Percentiles rank a stretch among this genome's conserved stretches.
Conservation (phyloP, 805 yeast genomes). For the Candida suzukii region DNA sequence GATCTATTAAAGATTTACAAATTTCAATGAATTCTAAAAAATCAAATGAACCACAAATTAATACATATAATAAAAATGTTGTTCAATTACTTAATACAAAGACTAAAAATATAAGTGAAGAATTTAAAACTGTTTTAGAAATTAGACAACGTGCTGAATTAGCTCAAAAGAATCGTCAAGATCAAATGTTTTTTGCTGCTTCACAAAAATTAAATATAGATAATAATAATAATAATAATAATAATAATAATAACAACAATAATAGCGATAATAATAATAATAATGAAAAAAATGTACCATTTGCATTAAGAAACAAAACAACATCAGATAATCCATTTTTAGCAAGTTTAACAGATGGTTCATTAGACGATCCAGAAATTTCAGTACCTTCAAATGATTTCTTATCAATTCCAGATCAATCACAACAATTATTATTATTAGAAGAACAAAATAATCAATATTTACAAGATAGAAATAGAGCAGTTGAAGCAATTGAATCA, state of each 20-base stretch:
- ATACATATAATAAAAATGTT: conserved; percentile 76
- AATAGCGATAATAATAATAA: conserved; percentile 1
- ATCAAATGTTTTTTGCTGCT: conserved; percentile 63
- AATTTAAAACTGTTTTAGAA: conserved; percentile 84
- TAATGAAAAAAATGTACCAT: conserved; percentile 12
- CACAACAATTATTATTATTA: conserved; percentile 71
- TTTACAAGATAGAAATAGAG: conserved; percentile 75
- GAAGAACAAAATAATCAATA: conserved; percentile 80
- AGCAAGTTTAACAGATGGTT: conserved; percentile 11
- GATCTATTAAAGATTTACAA: conserved; percentile 57
- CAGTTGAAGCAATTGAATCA: conserved; percentile 95
- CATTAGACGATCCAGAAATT: conserved; percentile 17
- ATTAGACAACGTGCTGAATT: conserved; percentile 79
- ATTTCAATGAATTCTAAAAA: conserved; percentile 34
- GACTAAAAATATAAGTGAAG: conserved; percentile 87
- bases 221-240: conserved; percentile 1
- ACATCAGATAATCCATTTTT: conserved; percentile 32
- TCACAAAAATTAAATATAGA: conserved; percentile 17
- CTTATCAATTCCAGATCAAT: conserved; percentile 76
- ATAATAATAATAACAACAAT: not conserved
- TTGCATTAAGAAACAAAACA: conserved; percentile 17
- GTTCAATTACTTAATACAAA: conserved; percentile 81
- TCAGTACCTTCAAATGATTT: conserved; percentile 35
- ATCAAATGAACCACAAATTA: conserved; percentile 52
- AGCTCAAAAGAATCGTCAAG: conserved; percentile 73